Evolutionary conservation across 2,329 filamentous ascomycete genomes (phyloP), one percentile per base, ranked within the genome.

Genomic region (Thelonectria blattea): DNA sequence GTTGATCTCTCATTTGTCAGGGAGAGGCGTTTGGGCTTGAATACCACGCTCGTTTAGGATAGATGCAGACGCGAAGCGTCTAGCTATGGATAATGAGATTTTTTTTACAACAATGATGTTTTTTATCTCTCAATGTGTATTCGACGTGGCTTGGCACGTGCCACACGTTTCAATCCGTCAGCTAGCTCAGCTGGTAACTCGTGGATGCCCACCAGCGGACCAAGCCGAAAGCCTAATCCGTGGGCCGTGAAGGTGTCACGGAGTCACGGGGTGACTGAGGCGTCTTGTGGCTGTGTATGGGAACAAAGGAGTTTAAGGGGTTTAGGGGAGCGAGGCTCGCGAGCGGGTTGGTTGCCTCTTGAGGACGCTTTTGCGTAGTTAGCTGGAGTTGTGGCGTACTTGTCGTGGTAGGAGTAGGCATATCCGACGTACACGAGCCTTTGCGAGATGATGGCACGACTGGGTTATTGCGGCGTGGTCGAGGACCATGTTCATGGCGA

Each of bases 11-110:
- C 37, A 57, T 51, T 52, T 57, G 53, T 56, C 54, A 32, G 46
- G 42, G 45, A 49, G 52, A 42, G 53, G 53, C 53, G 59, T 58
- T 68, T 49, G 56, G 43, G 68, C 7, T 37, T 37, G 68, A 37
- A 55, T 55, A 55, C 52, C 39, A 42, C 39, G 18, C 42, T 45
- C 53, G 59, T 58, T 68, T 49, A 54, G 43, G 45, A 46, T 47
- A 47, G 45, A 47, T 47, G 45, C 24, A 24, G 20, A 27, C 42
- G 18, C 22, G 20, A 27, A 15, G 10, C 22, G 45, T 47, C 45
- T 14, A 22, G 45, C 7, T 47, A 47, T 43, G 41, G 9, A 43
- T 43, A 43, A 18, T 43, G 41, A 20, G n/a, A 43, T 18, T 43
- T 20, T 18, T 18, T n/a, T 20, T 9, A n/a, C 12, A 7, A 30